Base-by-base conservation (phyloP, 2,329 filamentous ascomycete genomes). In the Gaeumannomyces sp. region DNA sequence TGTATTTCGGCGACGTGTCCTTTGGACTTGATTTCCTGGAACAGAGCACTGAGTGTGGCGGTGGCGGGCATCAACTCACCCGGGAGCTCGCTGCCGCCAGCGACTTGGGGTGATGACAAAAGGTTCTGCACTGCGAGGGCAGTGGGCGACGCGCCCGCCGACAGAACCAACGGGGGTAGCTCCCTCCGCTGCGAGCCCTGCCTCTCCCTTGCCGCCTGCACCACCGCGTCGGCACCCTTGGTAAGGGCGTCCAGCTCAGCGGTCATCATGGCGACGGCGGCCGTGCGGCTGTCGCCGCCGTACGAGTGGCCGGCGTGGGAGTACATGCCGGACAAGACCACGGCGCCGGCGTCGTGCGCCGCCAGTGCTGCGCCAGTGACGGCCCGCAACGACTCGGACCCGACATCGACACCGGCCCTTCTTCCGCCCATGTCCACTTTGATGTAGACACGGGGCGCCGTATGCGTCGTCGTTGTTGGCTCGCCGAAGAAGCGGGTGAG, bases 81-180 rank as follows among this genome's bases (percentile, higher is more conserved):
- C 1, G 73, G 70, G 16, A 66, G 7, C 2, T n/a, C n/a, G 4
- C 10, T 31, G 38, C 11, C 35, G 2, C 27, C 33, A 11, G 27
- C 45, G 35, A 19, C 61, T 16, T 29, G n/a, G 19, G 27, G 10
- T 13, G 38, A 19, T 10, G 45, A 57, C 22, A 58, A 10, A 70
- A 4, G 77, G 69, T 90, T 87, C 71, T 90, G 85, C 31, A 89
- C 79, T 13, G 86, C 82, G 0, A 87, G 86, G 1, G 88, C 86
- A 0, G 90, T 93, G 0, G 91, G 91, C 25, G 91, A 92, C 0
- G 91, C 91, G 7, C 91, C 91, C 0, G 92, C 87, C 0, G 88
- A 91, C 3, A 94, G 78, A 0, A 86, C 78, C 22, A 84, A 73
- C 3, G 71, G 69, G 29, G 63, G 62, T 64, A 65, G 45, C 10